Evolutionary conservation across 1,284 basidiomycete genomes (phyloP).

Genomic region (Naganishia cerealis): DNA sequence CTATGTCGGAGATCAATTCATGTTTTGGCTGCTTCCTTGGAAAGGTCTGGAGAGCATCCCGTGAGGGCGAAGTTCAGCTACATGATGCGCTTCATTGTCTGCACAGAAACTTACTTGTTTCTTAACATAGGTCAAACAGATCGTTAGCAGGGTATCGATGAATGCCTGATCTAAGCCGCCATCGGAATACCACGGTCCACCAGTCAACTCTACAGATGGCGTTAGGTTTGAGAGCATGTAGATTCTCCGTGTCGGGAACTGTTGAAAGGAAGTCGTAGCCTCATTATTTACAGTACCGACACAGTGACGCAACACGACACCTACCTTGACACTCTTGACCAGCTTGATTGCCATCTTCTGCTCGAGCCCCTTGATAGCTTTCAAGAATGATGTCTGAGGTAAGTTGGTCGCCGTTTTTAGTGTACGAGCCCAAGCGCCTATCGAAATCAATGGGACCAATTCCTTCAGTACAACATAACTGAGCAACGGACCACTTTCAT

Average conservation of each 20-base stretch:
- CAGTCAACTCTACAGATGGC: conserved; percentile 50
- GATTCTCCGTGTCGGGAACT: conserved; percentile 49
- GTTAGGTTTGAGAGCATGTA: conserved; percentile 47
- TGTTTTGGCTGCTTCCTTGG: conserved; percentile 36
- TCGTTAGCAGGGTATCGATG: conserved; percentile 44
- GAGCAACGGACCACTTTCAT: neutral
- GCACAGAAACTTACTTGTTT: conserved; percentile 39
- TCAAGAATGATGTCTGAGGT: conserved; percentile 40
- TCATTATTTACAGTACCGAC: neutral
- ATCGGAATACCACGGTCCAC: conserved; percentile 52
- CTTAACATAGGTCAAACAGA: conserved; percentile 41
- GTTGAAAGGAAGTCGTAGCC: neutral
- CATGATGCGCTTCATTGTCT: neutral
- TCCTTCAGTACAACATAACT: neutral
- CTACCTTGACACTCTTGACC: conserved; percentile 51
- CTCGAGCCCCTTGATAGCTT: conserved; percentile 46
- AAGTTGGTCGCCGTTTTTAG: conserved; percentile 32
- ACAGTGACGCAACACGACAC: conserved; percentile 24
- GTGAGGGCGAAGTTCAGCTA: neutral
- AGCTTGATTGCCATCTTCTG: conserved; percentile 47
- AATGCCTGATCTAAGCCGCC: conserved; percentile 51
- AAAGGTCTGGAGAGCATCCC: conserved; percentile 38
- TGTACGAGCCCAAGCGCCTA: conserved; percentile 31
- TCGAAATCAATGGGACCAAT: neutral
- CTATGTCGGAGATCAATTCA: conserved; percentile 34